Percentiles rank a stretch among this genome's conserved stretches.
phyloP scores from a whole-genome alignment of 768 basidiomycete genomes.

The Infundibulicybe gibba region DNA sequence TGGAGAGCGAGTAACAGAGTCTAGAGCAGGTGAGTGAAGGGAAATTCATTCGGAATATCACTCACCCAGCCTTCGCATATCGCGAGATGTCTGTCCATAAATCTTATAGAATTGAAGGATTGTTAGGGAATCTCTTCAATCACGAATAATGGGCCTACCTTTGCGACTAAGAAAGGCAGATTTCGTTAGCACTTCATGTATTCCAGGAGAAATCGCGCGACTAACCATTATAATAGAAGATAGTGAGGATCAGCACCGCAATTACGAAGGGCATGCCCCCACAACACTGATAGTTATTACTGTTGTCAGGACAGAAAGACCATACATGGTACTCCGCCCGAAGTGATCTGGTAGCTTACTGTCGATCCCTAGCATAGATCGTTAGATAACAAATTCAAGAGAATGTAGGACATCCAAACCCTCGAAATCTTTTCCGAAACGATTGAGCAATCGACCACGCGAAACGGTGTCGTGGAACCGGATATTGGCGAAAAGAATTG shows the following conservation, averaged over 20 bases:
- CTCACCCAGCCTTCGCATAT: slow-evolving; percentile 76
- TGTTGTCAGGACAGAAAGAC: slow-evolving; percentile 67
- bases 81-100: slow-evolving; percentile 78
- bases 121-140: background rate
- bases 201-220: background rate
- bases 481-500: slow-evolving; percentile 83
- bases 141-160: slow-evolving; percentile 19
- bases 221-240: slow-evolving; percentile 71
- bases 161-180: slow-evolving; percentile 25
- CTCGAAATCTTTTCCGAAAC: slow-evolving; percentile 91
- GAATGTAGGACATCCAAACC: slow-evolving; percentile 30
- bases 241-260: slow-evolving; percentile 50
- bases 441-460: slow-evolving; percentile 77
- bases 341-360: slow-evolving; percentile 83
- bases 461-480: slow-evolving; percentile 93
- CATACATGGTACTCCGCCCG: slow-evolving; percentile 72
- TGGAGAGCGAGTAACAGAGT: slow-evolving; percentile 33
- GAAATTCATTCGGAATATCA: background rate
- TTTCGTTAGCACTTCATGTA: background rate
- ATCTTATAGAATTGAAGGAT: slow-evolving; percentile 20
- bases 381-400: slow-evolving; percentile 10
- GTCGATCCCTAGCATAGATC: slow-evolving; percentile 58
- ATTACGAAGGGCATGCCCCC: slow-evolving; percentile 76
- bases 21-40: slow-evolving; percentile 10
- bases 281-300: slow-evolving; percentile 72